Evolutionary conservation across 805 yeast species (phyloP).

Genomic region (Scheffersomyces ergatensis): DNA sequence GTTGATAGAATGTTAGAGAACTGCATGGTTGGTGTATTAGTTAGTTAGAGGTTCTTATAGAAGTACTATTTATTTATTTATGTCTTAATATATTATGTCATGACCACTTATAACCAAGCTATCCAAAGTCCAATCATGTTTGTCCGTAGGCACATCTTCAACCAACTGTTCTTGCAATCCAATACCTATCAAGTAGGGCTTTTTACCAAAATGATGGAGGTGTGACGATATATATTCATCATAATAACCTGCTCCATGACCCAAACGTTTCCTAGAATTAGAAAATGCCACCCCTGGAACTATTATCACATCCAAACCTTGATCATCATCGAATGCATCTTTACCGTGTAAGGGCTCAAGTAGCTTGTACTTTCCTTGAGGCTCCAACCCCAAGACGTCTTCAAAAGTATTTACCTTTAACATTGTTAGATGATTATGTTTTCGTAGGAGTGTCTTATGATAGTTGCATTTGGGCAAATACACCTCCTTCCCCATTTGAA

Average conservation of each 20-base stretch:
- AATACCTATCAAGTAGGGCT: conserved; percentile 56
- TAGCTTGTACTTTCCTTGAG: conserved; percentile 66
- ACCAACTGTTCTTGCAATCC: conserved; percentile 67
- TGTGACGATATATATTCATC: conserved; percentile 53
- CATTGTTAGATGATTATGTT: conserved; percentile 50
- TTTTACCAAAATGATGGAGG: conserved; percentile 12
- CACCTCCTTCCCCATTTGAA: conserved; percentile 47
- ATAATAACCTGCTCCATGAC: conserved; percentile 93
- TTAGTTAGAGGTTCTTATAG: conserved; percentile 6
- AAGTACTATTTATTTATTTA: background rate
- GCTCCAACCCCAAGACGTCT: conserved; percentile 48
- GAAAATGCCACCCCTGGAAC: conserved; percentile 89
- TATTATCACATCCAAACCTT: conserved; percentile 62
- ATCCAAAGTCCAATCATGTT: conserved; percentile 63
- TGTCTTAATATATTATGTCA: conserved; percentile 2
- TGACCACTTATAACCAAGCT: conserved; percentile 41
- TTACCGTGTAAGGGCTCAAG: conserved; percentile 58
- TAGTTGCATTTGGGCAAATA: conserved; percentile 56
- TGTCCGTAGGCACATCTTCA: conserved; percentile 50
- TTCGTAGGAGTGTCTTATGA: conserved; percentile 27
- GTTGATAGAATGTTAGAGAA: conserved; percentile 75
- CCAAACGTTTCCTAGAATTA: conserved; percentile 52
- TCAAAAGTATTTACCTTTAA: conserved; percentile 42
- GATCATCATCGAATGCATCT: conserved; percentile 20
- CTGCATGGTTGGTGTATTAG: conserved; percentile 68